Percentiles rank a stretch among this genome's conserved stretches.
These are phyloP conservation scores for Hysterangium stoloniferum DNA, from an alignment of 768 basidiomycete genomes.

Conservation along the genomic window DNA sequence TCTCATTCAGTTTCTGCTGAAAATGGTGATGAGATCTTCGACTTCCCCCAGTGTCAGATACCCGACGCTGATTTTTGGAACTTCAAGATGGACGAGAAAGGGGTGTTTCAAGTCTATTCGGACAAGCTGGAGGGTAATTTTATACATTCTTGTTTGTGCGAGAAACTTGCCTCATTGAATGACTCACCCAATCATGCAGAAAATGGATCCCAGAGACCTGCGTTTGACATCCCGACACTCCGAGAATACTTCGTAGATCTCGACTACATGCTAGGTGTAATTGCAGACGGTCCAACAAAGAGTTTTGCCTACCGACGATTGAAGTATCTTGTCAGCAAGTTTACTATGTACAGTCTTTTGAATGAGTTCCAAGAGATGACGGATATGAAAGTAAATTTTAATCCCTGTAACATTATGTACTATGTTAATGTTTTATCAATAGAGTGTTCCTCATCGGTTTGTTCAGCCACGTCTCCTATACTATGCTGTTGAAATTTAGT, in stretches of 20 bases:
- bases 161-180: slow-evolving; percentile 10
- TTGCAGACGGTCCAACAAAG: slow-evolving; percentile 93
- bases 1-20: slow-evolving; percentile 22
- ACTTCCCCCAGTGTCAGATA: slow-evolving; percentile 64
- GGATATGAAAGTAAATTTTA: slow-evolving; percentile 83
- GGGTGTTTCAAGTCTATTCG: slow-evolving; percentile 83
- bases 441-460: slow-evolving; percentile 81
- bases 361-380: slow-evolving; percentile 92
- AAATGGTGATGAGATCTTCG: slow-evolving; percentile 43
- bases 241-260: slow-evolving; percentile 95
- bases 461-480: slow-evolving; percentile 8
- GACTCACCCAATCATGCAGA: slow-evolving; percentile 11
- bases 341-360: slow-evolving; percentile 84
- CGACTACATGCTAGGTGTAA: slow-evolving; percentile 84
- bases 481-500: neutral
- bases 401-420: neutral
- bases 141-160: neutral
- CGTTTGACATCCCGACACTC: slow-evolving; percentile 75
- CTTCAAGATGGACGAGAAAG: slow-evolving; percentile 76
- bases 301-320: slow-evolving; percentile 89
- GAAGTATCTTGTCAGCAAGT: slow-evolving; percentile 89
- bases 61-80: slow-evolving; percentile 54
- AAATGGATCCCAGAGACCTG: slow-evolving; percentile 39
- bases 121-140: slow-evolving; percentile 25
- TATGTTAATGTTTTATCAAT: neutral